phyloP scores from a whole-genome alignment of 257 asterid species.

The Haberlea rhodopensis region DNA sequence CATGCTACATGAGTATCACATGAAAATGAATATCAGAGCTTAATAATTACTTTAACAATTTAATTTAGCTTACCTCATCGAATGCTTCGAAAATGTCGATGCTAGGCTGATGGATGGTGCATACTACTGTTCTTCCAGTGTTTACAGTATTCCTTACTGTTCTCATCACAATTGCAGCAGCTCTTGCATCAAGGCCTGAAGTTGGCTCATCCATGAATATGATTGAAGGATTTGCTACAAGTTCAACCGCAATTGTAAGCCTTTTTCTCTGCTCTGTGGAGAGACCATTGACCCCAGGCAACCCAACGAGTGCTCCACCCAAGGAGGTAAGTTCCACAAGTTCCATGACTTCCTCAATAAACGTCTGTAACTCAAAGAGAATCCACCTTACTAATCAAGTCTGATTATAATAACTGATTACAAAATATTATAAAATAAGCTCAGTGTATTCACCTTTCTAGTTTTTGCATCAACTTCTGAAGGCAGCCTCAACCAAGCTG shows the following conservation, averaged over 20 bases:
- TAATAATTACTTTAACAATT: background rate
- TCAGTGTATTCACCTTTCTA: conserved; percentile 35
- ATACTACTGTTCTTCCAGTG: conserved; percentile 62
- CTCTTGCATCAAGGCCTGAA: conserved; percentile 59
- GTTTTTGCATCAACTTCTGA: conserved; percentile 41
- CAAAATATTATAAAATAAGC: background rate
- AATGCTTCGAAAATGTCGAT: conserved; percentile 66
- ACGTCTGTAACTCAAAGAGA: conserved; percentile 36
- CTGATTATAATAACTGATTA: conserved; percentile 5
- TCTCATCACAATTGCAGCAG: conserved; percentile 67
- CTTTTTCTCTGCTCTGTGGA: conserved; percentile 62
- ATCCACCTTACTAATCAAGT: conserved; percentile 8
- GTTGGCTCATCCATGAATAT: conserved; percentile 69
- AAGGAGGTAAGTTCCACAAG: conserved; percentile 52
- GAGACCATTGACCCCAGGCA: conserved; percentile 52
- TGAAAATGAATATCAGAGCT: background rate
- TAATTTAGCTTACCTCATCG: conserved; percentile 39
- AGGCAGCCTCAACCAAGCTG: conserved; percentile 53
- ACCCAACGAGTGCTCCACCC: conserved; percentile 46
- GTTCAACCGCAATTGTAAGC: conserved; percentile 66
- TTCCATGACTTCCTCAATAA: conserved; percentile 57
- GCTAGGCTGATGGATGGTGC: conserved; percentile 72
- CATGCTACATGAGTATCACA: conserved; percentile 12
- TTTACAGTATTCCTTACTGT: conserved; percentile 56
- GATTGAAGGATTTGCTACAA: conserved; percentile 58